phyloP scores from a whole-genome alignment of 1,284 basidiomycete species.

The Boletus sp. region DNA sequence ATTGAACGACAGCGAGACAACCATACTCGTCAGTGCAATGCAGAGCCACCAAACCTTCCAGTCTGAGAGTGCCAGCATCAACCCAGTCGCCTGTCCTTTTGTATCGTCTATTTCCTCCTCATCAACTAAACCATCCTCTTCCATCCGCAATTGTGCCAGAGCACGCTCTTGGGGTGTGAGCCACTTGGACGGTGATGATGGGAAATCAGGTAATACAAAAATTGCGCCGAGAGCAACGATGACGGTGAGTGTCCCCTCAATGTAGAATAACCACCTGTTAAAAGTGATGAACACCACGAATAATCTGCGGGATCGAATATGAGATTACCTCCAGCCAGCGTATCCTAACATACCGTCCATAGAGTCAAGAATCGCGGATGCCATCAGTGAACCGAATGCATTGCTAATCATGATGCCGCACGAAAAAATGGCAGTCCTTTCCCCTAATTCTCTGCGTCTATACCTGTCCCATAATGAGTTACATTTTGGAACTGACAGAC shows the following conservation, averaged over 20 bases:
- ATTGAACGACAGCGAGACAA: slow-evolving; percentile 62
- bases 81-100: slow-evolving; percentile 19
- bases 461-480: slow-evolving; percentile 42
- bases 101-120: slow-evolving; percentile 14
- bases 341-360: slow-evolving; percentile 77
- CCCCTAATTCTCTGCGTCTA: slow-evolving; percentile 67
- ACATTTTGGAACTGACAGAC: not conserved
- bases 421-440: slow-evolving; percentile 74
- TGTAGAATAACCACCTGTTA: slow-evolving; percentile 66
- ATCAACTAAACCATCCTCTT: slow-evolving; percentile 57
- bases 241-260: slow-evolving; percentile 71
- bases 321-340: slow-evolving; percentile 67
- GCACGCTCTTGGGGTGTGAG: slow-evolving; percentile 63
- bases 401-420: slow-evolving; percentile 80
- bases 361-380: slow-evolving; percentile 68
- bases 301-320: not conserved
- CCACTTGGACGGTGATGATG: slow-evolving; percentile 57
- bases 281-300: not conserved
- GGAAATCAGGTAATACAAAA: slow-evolving; percentile 82
- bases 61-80: slow-evolving; percentile 53
- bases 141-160: slow-evolving; percentile 75
- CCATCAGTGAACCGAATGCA: slow-evolving; percentile 81
- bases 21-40: slow-evolving; percentile 50
- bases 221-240: slow-evolving; percentile 62
- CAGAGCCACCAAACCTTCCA: slow-evolving; percentile 63